Percentiles rank a stretch among this genome's conserved stretches.
Conservation (phyloP, 345 rosid genomes). For the Kernera saxatilis region DNA sequence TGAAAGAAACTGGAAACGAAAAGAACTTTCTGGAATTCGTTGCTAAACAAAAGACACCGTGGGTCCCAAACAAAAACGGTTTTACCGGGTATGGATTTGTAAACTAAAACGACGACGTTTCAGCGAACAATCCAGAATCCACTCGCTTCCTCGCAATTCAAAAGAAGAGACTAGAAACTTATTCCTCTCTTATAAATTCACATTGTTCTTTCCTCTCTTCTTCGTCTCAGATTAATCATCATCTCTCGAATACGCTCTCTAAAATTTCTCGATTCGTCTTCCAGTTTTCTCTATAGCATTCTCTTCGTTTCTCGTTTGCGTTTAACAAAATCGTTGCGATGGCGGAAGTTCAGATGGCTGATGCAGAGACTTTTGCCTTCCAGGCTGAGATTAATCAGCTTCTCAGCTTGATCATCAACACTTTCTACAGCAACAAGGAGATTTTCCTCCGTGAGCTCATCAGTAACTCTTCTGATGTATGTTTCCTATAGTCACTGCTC, state of each 20-base stretch:
- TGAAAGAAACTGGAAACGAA: neutral
- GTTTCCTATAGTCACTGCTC: neutral
- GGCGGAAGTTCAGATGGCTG: conserved; percentile 79
- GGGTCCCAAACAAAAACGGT: neutral
- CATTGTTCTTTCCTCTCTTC: no score
- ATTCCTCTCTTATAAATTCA: conserved; percentile 27
- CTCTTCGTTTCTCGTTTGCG: neutral
- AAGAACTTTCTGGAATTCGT: conserved; percentile 4
- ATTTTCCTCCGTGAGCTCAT: conserved; percentile 42
- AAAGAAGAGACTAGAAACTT: conserved; percentile 48
- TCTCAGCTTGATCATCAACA: conserved; percentile 76
- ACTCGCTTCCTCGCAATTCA: conserved; percentile 2
- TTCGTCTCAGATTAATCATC: neutral
- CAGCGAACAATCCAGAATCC: conserved; percentile 51
- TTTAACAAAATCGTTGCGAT: conserved; percentile 11
- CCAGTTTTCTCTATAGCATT: neutral
- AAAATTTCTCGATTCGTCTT: neutral
- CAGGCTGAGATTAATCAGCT: conserved; percentile 95
- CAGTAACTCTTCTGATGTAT: conserved; percentile 34
- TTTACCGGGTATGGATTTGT: no score
- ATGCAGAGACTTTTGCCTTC: conserved; percentile 84
- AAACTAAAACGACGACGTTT: conserved; percentile 35
- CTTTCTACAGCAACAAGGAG: conserved; percentile 93
- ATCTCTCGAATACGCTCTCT: neutral
- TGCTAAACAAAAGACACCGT: neutral